A percentile compares a stretch with the other conserved stretches of the same genome.
These are phyloP conservation scores for Hapsidospora chrysogenum DNA, from an alignment of 495 filamentous ascomycete genomes.

Conservation along the genomic window DNA sequence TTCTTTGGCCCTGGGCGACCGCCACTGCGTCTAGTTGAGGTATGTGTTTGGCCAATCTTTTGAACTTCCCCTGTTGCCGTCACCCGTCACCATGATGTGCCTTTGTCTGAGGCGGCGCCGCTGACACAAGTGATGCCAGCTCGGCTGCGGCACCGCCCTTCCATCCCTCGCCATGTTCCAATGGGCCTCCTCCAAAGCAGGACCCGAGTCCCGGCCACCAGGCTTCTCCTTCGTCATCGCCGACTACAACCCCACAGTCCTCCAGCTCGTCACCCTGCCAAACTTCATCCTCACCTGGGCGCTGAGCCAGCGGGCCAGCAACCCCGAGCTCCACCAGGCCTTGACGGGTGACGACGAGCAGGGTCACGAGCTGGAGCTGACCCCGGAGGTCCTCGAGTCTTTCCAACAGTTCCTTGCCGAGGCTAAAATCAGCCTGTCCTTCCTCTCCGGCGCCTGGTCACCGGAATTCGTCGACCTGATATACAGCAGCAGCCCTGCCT, in stretches of 20 bases:
- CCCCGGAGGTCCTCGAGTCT: conserved; percentile 36
- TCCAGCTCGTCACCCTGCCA: conserved; percentile 74
- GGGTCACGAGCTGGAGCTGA: conserved; percentile 64
- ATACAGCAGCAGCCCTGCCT: no score
- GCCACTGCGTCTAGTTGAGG: conserved; percentile 53
- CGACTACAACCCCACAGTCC: conserved; percentile 79
- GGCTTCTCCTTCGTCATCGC: conserved; percentile 51
- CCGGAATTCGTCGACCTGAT: conserved; percentile 45
- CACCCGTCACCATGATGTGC: no score
- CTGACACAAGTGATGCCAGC: conserved; percentile 27
- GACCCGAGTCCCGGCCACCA: conserved; percentile 5
- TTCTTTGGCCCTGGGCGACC: conserved; percentile 30
- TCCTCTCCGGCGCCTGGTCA: conserved; percentile 79
- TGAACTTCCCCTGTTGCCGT: no score
- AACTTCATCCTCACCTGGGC: conserved; percentile 79
- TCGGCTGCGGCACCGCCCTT: conserved; percentile 82
- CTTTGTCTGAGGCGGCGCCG: no score
- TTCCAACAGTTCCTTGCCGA: conserved; percentile 44
- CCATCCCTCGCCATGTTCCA: conserved; percentile 67
- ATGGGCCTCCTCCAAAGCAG: conserved; percentile 31
- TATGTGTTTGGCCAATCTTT: conserved; percentile 31
- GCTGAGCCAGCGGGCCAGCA: conserved; percentile 16
- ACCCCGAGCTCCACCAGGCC: conserved; percentile 17
- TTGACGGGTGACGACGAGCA: conserved; percentile 47
- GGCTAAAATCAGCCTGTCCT: conserved; percentile 43